Base-by-base conservation (phyloP, 2,329 filamentous ascomycete species). In the Sordariomycetes sp. region DNA sequence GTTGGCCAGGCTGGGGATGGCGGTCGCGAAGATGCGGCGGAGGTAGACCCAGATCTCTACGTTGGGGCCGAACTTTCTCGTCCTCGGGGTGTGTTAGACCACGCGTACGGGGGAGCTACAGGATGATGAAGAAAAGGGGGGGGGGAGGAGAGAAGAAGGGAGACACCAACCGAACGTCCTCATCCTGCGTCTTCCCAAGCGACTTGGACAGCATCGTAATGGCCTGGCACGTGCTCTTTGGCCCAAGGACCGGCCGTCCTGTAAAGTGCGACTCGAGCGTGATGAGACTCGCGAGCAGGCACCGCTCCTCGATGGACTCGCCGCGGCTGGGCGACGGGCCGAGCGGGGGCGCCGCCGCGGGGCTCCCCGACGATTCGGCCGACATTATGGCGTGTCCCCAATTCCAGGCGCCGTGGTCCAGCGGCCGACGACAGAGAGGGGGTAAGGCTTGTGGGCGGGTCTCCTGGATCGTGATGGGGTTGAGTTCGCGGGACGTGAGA, bases 31-130 rank as follows among this genome's bases (percentile, higher is more conserved):
- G 61, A 83, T 81, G 59, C 77, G 76, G 32, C 80, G 79, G 59
- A 86, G 70, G 72, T 81, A 83, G 62, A 85, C 78, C 82, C 82
- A 86, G 58, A 85, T 79, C 60, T 79, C 77, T 32, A 86, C 77
- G 62, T 85, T 86, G 59, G 76, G 76, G 81, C 81, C 45, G 86
- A 68, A 2, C 75, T 74, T 65, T 85, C 82, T 62, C 80, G 15
- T 56, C 20, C 53, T 48, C 15, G 35, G 8, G 51, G n/a, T 20
- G 17, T 13, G 51, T 53, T 20, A 53, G 15, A 35, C 24, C 28
- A 56, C 24, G 10, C 25, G 39, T 5, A 32, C 15, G 13, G 58
- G 51, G 59, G 53, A 35, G 22, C 53, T 35, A 39, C 17, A 45
- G 8, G 15, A 36, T 7, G 34, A 36, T 39, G 36, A 7, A 5